Evolutionary conservation across 129 eudicot species (phyloP).

Genomic region (Scalesia atractyloides): DNA sequence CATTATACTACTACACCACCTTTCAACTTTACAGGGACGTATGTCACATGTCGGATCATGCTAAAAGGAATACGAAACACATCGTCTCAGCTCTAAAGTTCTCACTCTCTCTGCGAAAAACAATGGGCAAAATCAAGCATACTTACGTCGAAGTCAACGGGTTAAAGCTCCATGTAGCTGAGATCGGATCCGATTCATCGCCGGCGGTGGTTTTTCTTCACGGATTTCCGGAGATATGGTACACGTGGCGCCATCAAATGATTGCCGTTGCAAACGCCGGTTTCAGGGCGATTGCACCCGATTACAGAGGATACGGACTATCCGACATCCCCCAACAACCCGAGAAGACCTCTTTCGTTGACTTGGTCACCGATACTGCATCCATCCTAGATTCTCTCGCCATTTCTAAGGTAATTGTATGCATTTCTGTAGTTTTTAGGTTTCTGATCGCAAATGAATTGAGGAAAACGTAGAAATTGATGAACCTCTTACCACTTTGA

Average conservation of each 20-base stretch:
- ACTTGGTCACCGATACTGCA: constrained; percentile 33
- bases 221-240: constrained; percentile 56
- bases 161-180: constrained; percentile 46
- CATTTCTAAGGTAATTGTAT: constrained; percentile 40
- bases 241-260: constrained; percentile 62
- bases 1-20: too few species aligned
- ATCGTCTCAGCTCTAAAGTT: too few species aligned
- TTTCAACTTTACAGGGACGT: too few species aligned
- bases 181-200: constrained; percentile 34
- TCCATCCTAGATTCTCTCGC: constrained; percentile 40
- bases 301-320: constrained; percentile 51
- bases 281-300: constrained; percentile 40
- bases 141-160: constrained; percentile 34
- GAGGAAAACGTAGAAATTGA: background rate
- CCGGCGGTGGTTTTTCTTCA: constrained; percentile 41
- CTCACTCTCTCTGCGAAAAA: background rate
- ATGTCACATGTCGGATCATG: too few species aligned
- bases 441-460: background rate
- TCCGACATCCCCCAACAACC: constrained; percentile 46
- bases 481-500: background rate
- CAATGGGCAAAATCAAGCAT: constrained; percentile 46
- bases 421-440: background rate
- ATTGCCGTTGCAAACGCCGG: constrained; percentile 45
- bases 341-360: constrained; percentile 34
- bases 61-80: too few species aligned